Evolutionary conservation across 306 rosid genomes (phyloP), one percentile per base, ranked within the genome.

Genomic region (Mimosa pudica): DNA sequence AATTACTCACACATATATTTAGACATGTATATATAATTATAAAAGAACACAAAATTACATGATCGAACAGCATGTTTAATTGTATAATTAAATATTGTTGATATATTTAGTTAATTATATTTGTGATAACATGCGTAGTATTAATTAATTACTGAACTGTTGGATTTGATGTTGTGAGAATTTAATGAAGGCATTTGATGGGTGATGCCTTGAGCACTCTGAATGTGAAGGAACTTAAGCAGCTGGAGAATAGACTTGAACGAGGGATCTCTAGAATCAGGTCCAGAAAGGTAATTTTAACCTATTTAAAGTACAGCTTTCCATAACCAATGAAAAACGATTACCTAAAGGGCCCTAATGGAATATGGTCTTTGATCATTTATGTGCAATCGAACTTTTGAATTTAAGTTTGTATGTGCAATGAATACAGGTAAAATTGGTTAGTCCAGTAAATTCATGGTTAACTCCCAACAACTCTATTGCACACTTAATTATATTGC

Each of bases 151-250:
- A 16, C 9, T 54, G 30, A 54, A 54, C 7, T 52, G 5, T 24
- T 51, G 57, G 7, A 51, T 51, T 17, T 3, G 4, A 14, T 55
- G 11, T 55, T 57, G 63, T 57, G 63, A n/a, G 61, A 51, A 51
- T 46, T 7, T 6, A 46, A 46, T 51, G 57, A 57, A 94, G 98
- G 90, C 91, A 91, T 84, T 83, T 94, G 81, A 89, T 91, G 95
- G 98, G 98, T 18, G 98, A 92, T 82, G 88, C 93, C 63, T 79
- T 92, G 85, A 88, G 94, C 89, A 82, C 93, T 61, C 83, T 94
- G 41, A 88, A 84, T 6, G 90, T 91, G 63, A 94, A 92, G 82
- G 98, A 94, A 63, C 90, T 87, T 5, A 92, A 94, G 89, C 98
- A 94, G 81, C 79, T 94, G 41, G 97, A 94, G 88, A 94, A 86